Base-by-base conservation (phyloP, 2,329 filamentous ascomycete genomes). In the Xylaria sp. region DNA sequence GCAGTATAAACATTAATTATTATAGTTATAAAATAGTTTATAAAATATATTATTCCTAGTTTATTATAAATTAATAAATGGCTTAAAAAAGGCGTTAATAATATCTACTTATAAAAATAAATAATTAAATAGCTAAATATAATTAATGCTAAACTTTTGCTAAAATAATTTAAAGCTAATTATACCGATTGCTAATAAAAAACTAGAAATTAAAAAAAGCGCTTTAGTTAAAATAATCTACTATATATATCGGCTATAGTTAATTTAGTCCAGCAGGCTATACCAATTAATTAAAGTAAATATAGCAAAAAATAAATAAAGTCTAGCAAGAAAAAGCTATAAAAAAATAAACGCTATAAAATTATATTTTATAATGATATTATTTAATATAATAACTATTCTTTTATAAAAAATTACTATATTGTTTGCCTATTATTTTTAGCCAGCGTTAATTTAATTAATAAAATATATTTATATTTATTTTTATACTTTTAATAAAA, bases 31-130 rank as follows among this genome's bases (percentile, higher is more conserved):
- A 48, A 48, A 48, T 6, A 48, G 44, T 48, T 48, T 23, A 48
- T 48, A 48, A 10, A 48, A 48, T 48, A 12, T 23, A 48, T 48
- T 48, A 48, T 48, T 48, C 44, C 44, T 48, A 10, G 21, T 23
- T 6, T 48, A 10, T 48, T 48, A 48, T 48, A 48, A 48, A 48
- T 48, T 48, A 48, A 25, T 6, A 48, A 6, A 48, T 48, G 21
- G 44, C 44, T 10, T 48, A 23, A 48, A 12, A 48, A n/a, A 48
- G 21, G n/a, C 21, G 21, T 6, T 10, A 48, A 23, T 48, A 48
- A 48, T 48, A 48, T 48, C 44, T 48, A 48, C 21, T 48, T 48
- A 48, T 23, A 48, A 48, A 48, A 48, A 48, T 6, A 48, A 6
- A 48, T 48, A 10, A 48, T 6, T 21, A 10, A 48, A 6, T 48